Evolutionary conservation across 192 early-diverging fungal species (phyloP).

Genomic region (Spizellomyces sp.): DNA sequence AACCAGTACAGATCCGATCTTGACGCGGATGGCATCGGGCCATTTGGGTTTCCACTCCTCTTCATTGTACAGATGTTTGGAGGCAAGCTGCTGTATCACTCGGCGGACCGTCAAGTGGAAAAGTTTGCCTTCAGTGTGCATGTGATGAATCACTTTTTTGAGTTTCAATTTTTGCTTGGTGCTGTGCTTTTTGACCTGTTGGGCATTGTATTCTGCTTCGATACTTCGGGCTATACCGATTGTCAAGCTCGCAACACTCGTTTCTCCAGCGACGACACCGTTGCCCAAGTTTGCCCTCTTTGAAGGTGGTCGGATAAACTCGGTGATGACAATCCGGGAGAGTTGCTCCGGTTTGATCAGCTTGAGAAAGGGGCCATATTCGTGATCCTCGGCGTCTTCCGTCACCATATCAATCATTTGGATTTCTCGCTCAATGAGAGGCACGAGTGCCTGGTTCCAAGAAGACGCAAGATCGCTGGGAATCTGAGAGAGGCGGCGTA

Average conservation of each 20-base stretch:
- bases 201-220: conserved; percentile 81
- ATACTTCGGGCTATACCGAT: conserved; percentile 74
- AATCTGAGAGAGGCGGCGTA: conserved; percentile 58
- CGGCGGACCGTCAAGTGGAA: conserved; percentile 81
- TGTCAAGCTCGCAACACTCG: conserved; percentile 39
- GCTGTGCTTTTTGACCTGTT: conserved; percentile 62
- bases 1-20: conserved; percentile 64
- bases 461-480: conserved; percentile 50
- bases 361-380: conserved; percentile 66
- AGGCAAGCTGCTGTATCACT: conserved; percentile 62
- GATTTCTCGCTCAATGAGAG: conserved; percentile 72
- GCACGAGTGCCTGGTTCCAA: conserved; percentile 76
- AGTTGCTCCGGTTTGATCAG: conserved; percentile 72
- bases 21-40: conserved; percentile 58
- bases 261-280: conserved; percentile 34
- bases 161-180: conserved; percentile 16
- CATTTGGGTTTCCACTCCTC: conserved; percentile 70
- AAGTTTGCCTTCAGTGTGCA: conserved; percentile 75
- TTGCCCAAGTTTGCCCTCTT: conserved; percentile 14
- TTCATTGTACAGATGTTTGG: conserved; percentile 42
- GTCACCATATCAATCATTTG: conserved; percentile 46
- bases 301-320: conserved; percentile 63
- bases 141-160: conserved; percentile 58
- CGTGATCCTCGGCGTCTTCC: conserved; percentile 53
- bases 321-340: conserved; percentile 81